Conservation (phyloP, 2,329 filamentous ascomycete genomes). For the Cordyceps tenuipes region DNA sequence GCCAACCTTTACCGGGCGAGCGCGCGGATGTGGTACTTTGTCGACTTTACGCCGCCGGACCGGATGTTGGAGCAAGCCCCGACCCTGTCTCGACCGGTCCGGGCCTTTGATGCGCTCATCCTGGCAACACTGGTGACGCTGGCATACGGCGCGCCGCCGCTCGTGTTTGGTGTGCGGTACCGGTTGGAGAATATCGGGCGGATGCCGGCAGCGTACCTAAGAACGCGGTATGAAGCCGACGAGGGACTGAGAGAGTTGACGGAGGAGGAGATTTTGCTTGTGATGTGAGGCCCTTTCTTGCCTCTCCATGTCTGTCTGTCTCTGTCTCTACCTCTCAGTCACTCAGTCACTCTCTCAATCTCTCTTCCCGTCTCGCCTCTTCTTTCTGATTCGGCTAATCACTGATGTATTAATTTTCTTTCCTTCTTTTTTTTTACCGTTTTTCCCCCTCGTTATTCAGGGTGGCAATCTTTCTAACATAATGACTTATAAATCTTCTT, state of each 20-base stretch:
- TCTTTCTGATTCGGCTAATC: too few relatives aligned
- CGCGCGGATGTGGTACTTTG: constrained; percentile 16
- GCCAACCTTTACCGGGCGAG: constrained; percentile 15
- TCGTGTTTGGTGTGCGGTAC: constrained; percentile 14
- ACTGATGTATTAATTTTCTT: too few relatives aligned
- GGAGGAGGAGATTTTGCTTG: constrained; percentile 4
- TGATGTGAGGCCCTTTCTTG: not conserved
- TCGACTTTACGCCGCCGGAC: constrained; percentile 12
- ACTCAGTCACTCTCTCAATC: too few relatives aligned
- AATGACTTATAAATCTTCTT: constrained; percentile 19
- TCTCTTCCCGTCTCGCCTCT: too few relatives aligned
- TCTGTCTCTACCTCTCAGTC: not conserved
- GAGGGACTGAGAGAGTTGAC: constrained; percentile 8
- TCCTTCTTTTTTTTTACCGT: not conserved
- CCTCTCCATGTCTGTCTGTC: too few relatives aligned
- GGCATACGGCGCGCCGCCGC: constrained; percentile 12
- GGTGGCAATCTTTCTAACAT: not conserved
- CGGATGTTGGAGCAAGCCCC: not conserved
- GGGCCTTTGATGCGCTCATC: constrained; percentile 15
- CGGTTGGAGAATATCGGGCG: constrained; percentile 10
- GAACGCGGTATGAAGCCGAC: constrained; percentile 10
- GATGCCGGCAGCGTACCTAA: constrained; percentile 13
- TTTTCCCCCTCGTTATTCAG: too few relatives aligned
- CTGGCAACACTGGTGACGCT: constrained; percentile 14
- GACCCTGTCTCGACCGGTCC: constrained; percentile 14